Conservation (phyloP, 2,329 filamentous ascomycete species). For the Penicillium sp. region DNA sequence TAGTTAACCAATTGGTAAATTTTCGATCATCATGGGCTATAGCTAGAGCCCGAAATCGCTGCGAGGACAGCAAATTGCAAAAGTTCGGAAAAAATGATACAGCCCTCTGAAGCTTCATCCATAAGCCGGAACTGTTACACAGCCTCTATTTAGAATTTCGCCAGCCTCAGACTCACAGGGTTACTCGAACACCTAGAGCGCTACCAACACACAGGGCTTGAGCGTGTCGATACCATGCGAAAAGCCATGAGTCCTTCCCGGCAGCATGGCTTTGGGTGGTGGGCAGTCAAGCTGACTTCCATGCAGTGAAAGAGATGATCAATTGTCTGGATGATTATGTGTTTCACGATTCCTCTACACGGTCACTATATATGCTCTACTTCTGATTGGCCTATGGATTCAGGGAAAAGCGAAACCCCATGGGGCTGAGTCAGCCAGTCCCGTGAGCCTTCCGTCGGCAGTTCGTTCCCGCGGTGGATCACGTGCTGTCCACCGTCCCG, state of each 20-base stretch:
- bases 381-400: too few relatives aligned
- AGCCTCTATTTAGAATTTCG: not conserved
- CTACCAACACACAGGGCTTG: not conserved
- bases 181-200: not conserved
- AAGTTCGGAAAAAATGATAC: too few relatives aligned
- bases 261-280: not conserved
- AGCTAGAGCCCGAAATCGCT: too few relatives aligned
- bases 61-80: not conserved
- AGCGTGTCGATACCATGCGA: not conserved
- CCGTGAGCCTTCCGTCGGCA: constrained; percentile 17
- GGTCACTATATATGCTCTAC: too few relatives aligned
- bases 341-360: too few relatives aligned
- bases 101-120: not conserved
- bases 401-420: constrained; percentile 14
- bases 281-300: not conserved
- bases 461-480: constrained; percentile 20
- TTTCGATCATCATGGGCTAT: not conserved
- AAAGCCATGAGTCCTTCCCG: not conserved
- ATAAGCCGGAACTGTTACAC: not conserved
- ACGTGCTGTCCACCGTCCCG: not conserved
- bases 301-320: too few relatives aligned
- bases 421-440: constrained; percentile 14
- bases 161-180: not conserved
- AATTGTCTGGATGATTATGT: too few relatives aligned
- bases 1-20: too few relatives aligned